These are phyloP conservation scores for Tirmania nivea DNA, from an alignment of 495 filamentous ascomycete genomes.

Conservation along the genomic window DNA sequence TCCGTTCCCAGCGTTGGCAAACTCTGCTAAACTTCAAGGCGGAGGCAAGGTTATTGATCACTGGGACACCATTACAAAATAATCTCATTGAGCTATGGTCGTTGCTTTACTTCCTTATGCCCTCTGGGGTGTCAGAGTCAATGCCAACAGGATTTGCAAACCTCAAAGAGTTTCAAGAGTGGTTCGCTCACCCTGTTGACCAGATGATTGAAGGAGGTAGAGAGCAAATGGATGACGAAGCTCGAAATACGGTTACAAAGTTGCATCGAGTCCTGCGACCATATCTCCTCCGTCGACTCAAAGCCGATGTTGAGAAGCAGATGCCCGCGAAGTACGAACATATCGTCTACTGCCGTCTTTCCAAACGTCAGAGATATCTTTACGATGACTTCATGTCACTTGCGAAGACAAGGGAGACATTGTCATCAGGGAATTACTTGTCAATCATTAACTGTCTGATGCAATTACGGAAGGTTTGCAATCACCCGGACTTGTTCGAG, in stretches of 20 bases:
- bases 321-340: slow-evolving; percentile 98
- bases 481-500: slow-evolving; percentile 93
- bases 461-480: slow-evolving; percentile 95
- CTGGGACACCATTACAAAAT: slow-evolving; percentile 92
- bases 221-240: slow-evolving; percentile 81
- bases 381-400: slow-evolving; percentile 97
- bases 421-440: slow-evolving; percentile 89
- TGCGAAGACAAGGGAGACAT: slow-evolving; percentile 65
- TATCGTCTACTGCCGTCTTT: slow-evolving; percentile 82
- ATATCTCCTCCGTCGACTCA: slow-evolving; percentile 76
- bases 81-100: slow-evolving; percentile 96
- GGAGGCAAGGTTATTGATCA: slow-evolving; percentile 64
- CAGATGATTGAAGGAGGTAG: slow-evolving; percentile 89
- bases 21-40: slow-evolving; percentile 81
- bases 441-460: slow-evolving; percentile 97
- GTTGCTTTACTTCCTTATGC: slow-evolving; percentile 85
- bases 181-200: slow-evolving; percentile 79
- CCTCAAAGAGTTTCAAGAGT: slow-evolving; percentile 74
- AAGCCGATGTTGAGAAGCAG: slow-evolving; percentile 97
- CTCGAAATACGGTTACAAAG: slow-evolving; percentile 66
- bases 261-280: slow-evolving; percentile 84
- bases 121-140: slow-evolving; percentile 46
- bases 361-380: slow-evolving; percentile 79
- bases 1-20: slow-evolving; percentile 92
- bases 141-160: slow-evolving; percentile 76